Evolutionary conservation across 1,284 basidiomycete species (phyloP).

Genomic region (Uromyces viciae-fabae): DNA sequence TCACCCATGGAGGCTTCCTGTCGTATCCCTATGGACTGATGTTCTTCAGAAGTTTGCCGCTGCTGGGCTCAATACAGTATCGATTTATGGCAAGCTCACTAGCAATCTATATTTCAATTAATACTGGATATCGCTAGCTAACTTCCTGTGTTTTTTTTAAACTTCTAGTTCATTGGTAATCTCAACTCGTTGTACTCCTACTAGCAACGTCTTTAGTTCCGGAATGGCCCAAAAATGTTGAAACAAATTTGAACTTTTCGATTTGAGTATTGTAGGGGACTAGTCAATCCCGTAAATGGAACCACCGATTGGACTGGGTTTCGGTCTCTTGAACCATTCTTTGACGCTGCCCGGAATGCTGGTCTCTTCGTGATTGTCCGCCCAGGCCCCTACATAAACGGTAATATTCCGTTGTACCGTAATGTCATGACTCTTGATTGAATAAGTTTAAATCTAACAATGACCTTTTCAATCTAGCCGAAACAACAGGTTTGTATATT

Average conservation of each 20-base stretch:
- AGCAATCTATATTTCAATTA: neutral
- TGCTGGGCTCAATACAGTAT: constrained; percentile 65
- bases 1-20: constrained; percentile 74
- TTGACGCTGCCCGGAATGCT: constrained; percentile 33
- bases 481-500: constrained; percentile 39
- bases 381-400: constrained; percentile 42
- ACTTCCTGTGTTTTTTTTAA: neutral
- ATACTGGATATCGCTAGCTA: neutral
- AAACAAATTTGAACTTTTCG: neutral
- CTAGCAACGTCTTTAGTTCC: too few species aligned
- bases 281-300: constrained; percentile 38
- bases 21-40: constrained; percentile 73
- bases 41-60: constrained; percentile 76
- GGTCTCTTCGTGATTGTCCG: constrained; percentile 40
- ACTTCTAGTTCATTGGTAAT: constrained; percentile 7
- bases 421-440: too few species aligned
- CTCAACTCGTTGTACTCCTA: too few species aligned
- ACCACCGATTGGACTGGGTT: constrained; percentile 41
- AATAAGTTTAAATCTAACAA: neutral
- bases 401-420: too few species aligned
- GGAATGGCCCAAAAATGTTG: neutral
- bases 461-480: neutral
- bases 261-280: constrained; percentile 13
- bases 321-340: constrained; percentile 31
- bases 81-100: constrained; percentile 28